phyloP scores from a whole-genome alignment of 2,329 filamentous ascomycete genomes.

The Penicillium digitatum region DNA sequence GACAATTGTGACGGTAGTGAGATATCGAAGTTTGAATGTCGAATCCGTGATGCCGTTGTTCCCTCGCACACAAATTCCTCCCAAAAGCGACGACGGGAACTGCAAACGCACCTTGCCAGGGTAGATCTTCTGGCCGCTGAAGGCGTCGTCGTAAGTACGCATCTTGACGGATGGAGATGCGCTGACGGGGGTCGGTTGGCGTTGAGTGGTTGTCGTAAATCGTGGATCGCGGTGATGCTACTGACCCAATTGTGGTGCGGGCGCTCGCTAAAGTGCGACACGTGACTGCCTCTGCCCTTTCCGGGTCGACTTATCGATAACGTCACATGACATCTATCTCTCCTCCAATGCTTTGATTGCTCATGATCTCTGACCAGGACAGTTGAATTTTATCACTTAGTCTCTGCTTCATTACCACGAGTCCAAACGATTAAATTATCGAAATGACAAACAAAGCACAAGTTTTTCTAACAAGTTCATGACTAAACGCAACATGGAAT shows the following conservation, averaged over 20 bases:
- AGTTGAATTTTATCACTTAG: background rate
- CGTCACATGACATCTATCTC: slow-evolving; percentile 2
- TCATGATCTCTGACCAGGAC: background rate
- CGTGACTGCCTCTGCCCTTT: slow-evolving; percentile 44
- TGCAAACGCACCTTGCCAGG: slow-evolving; percentile 65
- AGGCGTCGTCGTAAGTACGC: slow-evolving; percentile 75
- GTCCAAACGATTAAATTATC: too few relatives aligned
- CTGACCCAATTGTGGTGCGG: slow-evolving; percentile 43
- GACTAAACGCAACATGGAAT: background rate
- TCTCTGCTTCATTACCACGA: background rate
- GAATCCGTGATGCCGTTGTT: slow-evolving; percentile 13
- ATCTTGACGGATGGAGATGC: slow-evolving; percentile 56
- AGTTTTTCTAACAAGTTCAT: background rate
- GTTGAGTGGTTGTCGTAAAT: slow-evolving; percentile 44
- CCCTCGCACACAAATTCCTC: slow-evolving; percentile 18
- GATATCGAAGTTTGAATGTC: slow-evolving; percentile 6
- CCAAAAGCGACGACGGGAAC: slow-evolving; percentile 16
- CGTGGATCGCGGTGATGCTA: slow-evolving; percentile 38
- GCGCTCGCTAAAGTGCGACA: slow-evolving; percentile 45
- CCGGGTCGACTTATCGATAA: slow-evolving; percentile 14
- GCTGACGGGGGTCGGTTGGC: slow-evolving; percentile 43
- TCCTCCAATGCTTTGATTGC: background rate
- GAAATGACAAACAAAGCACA: background rate
- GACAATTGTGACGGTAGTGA: slow-evolving; percentile 6
- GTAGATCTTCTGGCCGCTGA: slow-evolving; percentile 75